phyloP scores from a whole-genome alignment of 441 rosid genomes.

The Lepidium campestre region DNA sequence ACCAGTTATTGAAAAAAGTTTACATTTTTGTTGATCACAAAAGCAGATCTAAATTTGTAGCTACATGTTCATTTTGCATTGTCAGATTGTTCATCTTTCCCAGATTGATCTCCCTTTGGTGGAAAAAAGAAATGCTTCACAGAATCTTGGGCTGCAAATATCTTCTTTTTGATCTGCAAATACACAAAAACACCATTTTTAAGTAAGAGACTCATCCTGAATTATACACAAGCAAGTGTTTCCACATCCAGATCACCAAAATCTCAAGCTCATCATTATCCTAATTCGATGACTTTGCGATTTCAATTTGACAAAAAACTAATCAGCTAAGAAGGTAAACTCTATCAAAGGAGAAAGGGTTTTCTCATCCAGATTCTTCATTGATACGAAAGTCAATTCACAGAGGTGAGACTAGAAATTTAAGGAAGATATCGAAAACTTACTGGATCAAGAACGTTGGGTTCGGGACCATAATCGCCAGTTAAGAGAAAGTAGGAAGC shows the following conservation, averaged over 20 bases:
- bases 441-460: slow-evolving; percentile 80
- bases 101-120: neutral
- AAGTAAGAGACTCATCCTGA: neutral
- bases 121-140: neutral
- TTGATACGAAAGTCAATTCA: neutral
- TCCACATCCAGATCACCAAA: neutral
- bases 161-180: neutral
- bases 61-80: neutral
- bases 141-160: neutral
- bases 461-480: slow-evolving; percentile 48
- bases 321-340: neutral
- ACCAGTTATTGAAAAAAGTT: neutral
- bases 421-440: neutral
- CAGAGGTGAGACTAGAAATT: neutral
- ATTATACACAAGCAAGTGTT: neutral
- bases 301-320: neutral
- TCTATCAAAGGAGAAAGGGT: neutral
- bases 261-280: neutral
- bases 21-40: neutral
- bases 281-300: neutral
- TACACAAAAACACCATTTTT: neutral
- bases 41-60: neutral
- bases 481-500: slow-evolving; percentile 86
- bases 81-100: neutral
- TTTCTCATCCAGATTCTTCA: neutral